Conservation (phyloP, 2,329 filamentous ascomycete genomes). For the Dactylellina sp. region DNA sequence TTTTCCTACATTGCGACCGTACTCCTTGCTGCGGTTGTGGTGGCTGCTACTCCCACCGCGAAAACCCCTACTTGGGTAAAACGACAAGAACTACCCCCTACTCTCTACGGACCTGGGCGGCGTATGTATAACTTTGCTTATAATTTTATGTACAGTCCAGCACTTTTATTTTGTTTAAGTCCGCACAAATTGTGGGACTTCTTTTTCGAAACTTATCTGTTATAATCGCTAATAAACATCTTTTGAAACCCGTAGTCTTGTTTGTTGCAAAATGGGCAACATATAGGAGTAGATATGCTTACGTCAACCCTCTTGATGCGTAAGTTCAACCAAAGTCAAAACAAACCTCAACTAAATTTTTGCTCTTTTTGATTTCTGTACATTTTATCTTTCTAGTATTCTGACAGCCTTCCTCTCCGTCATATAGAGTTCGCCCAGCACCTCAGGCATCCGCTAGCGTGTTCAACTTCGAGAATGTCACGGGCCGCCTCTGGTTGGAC, state of each 20-base stretch:
- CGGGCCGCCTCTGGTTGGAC: slow-evolving; percentile 36
- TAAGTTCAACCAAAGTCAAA: slow-evolving; percentile 3
- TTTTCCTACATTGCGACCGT: slow-evolving; percentile 25
- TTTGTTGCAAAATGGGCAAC: slow-evolving; percentile 43
- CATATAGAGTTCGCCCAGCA: slow-evolving; percentile 28
- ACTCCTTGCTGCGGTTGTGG: slow-evolving; percentile 1
- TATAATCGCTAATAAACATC: neutral
- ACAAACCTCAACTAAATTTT: no score
- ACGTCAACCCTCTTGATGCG: slow-evolving; percentile 28
- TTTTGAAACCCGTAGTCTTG: slow-evolving; percentile 13
- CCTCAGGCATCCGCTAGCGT: slow-evolving; percentile 5
- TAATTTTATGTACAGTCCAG: no score
- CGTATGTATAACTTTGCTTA: slow-evolving; percentile 18
- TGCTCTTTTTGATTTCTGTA: no score
- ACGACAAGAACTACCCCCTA: slow-evolving; percentile 18
- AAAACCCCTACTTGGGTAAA: slow-evolving; percentile 6
- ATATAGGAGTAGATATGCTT: slow-evolving; percentile 47
- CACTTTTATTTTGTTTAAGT: no score
- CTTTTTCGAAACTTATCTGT: neutral
- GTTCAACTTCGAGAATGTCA: slow-evolving; percentile 45
- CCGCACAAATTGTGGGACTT: no score
- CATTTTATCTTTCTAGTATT: no score
- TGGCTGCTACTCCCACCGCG: slow-evolving; percentile 1
- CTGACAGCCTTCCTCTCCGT: neutral
- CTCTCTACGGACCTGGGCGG: slow-evolving; percentile 38